A percentile compares a stretch with the other conserved stretches of the same genome.
Conservation (phyloP, 2,329 filamentous ascomycete species). For the Graphiopsis chlorocephala region DNA sequence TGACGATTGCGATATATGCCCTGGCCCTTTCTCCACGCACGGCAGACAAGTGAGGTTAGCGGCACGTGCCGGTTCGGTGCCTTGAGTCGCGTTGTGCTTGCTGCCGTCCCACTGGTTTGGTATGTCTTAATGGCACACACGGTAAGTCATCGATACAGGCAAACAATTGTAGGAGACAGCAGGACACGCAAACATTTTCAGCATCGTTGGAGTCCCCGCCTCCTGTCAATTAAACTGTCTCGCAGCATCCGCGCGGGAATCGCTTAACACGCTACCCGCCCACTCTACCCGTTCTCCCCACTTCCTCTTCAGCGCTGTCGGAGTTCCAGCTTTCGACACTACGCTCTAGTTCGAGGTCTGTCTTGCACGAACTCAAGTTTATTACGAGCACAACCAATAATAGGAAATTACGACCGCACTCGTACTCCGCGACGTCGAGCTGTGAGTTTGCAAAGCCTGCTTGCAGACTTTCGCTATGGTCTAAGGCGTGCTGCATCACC, state of each 20-base stretch:
- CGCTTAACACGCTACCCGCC: neutral
- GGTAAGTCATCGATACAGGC: neutral
- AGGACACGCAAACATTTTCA: neutral
- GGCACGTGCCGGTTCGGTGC: neutral
- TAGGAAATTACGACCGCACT: neutral
- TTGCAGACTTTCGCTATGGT: neutral
- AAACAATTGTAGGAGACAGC: neutral
- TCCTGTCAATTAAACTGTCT: neutral
- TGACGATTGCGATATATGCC: conserved; percentile 1
- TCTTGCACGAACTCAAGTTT: neutral
- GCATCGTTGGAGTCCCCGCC: neutral
- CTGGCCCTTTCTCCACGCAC: neutral
- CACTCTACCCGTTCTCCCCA: neutral
- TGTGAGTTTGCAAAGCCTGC: neutral
- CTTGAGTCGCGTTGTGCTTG: neutral
- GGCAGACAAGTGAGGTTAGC: neutral
- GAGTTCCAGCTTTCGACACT: neutral
- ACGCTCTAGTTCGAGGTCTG: neutral
- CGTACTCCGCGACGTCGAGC: neutral
- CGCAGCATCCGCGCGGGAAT: neutral
- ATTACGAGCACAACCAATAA: neutral
- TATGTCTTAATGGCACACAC: neutral
- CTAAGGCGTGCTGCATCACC: neutral
- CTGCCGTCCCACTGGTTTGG: neutral
- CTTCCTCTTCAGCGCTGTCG: neutral